Evolutionary conservation across 495 filamentous ascomycete genomes (phyloP).

Genomic region (Trichoderma erinaceum): DNA sequence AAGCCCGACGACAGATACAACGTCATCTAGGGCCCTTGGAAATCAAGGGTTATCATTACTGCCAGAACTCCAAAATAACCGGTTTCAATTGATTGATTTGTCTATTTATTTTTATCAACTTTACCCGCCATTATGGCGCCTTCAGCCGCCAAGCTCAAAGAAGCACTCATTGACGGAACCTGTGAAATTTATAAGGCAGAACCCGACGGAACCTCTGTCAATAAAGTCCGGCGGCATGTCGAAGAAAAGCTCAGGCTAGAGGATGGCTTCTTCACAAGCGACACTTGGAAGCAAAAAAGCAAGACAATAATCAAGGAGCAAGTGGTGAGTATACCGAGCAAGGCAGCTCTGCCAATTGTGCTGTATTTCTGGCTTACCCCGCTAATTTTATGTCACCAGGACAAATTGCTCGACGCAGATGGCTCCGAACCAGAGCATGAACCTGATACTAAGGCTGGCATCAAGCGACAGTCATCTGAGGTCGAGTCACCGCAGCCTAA

Average conservation of each 20-base stretch:
- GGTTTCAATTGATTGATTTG: background rate
- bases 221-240: slow-evolving; percentile 59
- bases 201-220: slow-evolving; percentile 66
- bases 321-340: slow-evolving; percentile 50
- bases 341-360: slow-evolving; percentile 14
- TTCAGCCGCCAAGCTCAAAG: slow-evolving; percentile 35
- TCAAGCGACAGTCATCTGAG: slow-evolving; percentile 20
- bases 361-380: slow-evolving; percentile 10
- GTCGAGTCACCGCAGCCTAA: slow-evolving; percentile 15
- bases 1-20: background rate
- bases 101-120: background rate
- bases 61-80: background rate
- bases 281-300: slow-evolving; percentile 72
- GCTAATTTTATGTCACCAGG: slow-evolving; percentile 21
- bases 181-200: slow-evolving; percentile 50
- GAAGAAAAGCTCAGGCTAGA: slow-evolving; percentile 61
- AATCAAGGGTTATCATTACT: background rate
- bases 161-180: slow-evolving; percentile 55
- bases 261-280: slow-evolving; percentile 62
- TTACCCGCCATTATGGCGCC: slow-evolving; percentile 20
- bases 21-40: background rate
- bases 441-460: slow-evolving; percentile 16
- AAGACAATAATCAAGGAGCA: slow-evolving; percentile 64
- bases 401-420: slow-evolving; percentile 19
- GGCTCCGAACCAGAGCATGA: slow-evolving; percentile 1